phyloP scores from a whole-genome alignment of 805 yeast genomes.

The Schizosaccharomyces cryophilus region DNA sequence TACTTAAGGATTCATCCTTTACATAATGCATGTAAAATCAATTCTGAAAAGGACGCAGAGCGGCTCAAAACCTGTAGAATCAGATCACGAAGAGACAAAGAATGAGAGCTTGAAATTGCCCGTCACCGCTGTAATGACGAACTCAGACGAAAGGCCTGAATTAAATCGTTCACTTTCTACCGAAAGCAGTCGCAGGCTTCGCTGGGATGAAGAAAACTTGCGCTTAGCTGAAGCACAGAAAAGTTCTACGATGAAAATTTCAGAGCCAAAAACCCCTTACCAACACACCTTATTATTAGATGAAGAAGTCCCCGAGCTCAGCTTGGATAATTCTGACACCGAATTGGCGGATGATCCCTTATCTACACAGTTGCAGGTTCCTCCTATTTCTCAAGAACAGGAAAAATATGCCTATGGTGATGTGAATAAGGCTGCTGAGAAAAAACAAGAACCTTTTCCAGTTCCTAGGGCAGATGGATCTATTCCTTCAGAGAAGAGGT shows the following conservation, averaged over 20 bases:
- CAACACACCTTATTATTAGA: constrained; percentile 21
- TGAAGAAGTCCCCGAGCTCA: not conserved
- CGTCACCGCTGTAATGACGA: not conserved
- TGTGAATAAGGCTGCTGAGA: not conserved
- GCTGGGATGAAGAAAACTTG: constrained; percentile 71
- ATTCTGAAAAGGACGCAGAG: not conserved
- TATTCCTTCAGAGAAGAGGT: not conserved
- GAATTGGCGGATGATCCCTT: not conserved
- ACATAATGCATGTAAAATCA: not conserved
- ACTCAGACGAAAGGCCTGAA: not conserved
- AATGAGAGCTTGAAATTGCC: too few species aligned
- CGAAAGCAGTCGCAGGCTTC: not conserved
- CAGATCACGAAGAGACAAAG: not conserved
- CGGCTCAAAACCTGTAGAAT: not conserved
- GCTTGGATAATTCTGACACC: not conserved
- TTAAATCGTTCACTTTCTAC: not conserved
- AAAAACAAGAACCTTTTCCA: not conserved
- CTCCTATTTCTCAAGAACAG: not conserved
- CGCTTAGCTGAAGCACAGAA: constrained; percentile 50
- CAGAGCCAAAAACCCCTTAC: constrained; percentile 88
- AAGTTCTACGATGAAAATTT: constrained; percentile 55
- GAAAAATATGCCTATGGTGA: not conserved
- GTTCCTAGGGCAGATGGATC: not conserved
- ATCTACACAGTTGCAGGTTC: not conserved
- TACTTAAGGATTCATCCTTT: too few species aligned